Evolutionary conservation across 169 alveolate genomes (phyloP), one percentile per base, ranked within the genome.

Genomic region (Plasmodium coatneyi): DNA sequence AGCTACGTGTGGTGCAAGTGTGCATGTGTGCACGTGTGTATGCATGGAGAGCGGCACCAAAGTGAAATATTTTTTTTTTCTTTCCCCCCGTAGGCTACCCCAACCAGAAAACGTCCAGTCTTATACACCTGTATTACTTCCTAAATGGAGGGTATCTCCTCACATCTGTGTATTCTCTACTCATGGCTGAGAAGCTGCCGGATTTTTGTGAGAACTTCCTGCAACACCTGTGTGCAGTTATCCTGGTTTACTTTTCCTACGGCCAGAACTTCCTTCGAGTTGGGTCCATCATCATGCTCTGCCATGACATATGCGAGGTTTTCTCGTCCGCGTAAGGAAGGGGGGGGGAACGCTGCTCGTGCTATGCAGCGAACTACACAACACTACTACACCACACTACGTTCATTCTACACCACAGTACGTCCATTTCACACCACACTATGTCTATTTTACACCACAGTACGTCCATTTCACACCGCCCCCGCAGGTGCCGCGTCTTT

Each of bases 291-390:
- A 95, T 95, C 32, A 89, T 95, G 82, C 81, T 95, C 46, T 95
- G 97, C 9, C 96, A 95, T 60, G 97, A 95, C 89, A 90, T 95
- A 49, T 95, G 97, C 80, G 97, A 95, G 76, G 82, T 95, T 28
- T 95, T 95, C 32, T 93, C 97, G 19, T 95, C 89, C 82, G 97
- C 96, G 97, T 95, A 83, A 25, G 93, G 76, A 82, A n/a, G 25
- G 41, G 49, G 25, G 19, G 46, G 36, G 49, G 32, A 7, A 34
- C 32, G 14, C 0, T 0, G 39, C 3, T 1, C 9, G 89, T 7
- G 30, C 52, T 25, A 32, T 32, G 14, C 60, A n/a, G 19, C 46
- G 46, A 2, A 5, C 46, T 39, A 39, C 46, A 39, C 46, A 0
- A 32, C 9, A n/a, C 10, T 1, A 1, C 52, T 7, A 5, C 52